Base-by-base conservation (phyloP, 768 basidiomycete genomes). In the Gloeopeniophorella convolvens region DNA sequence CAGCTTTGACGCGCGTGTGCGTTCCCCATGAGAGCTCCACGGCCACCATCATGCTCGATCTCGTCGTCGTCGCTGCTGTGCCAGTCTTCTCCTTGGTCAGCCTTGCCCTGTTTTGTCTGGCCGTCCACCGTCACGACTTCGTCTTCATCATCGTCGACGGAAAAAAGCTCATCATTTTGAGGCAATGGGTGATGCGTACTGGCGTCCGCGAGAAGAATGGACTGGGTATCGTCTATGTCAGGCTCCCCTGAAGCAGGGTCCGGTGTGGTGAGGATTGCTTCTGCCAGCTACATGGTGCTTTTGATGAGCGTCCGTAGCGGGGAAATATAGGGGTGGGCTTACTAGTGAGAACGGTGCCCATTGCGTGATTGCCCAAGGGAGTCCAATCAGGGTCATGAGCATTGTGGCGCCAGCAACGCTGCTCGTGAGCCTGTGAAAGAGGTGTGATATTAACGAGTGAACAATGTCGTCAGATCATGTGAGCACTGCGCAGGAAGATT, bases 311-410 rank as follows among this genome's bases (percentile, higher is more conserved):
- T 16, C 18, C 9, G 3, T 15, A 5, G 10, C 21, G 27, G n/a
- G 12, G 12, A 32, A 23, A 16, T 47, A 50, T 12, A n/a, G 13
- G 26, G 18, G 32, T 18, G 2, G 15, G 69, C 80, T 40, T 56
- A 94, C 90, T 61, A 98, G 66, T 0, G 91, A 82, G 67, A 90
- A 95, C 3, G 94, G 94, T 3, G 83, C 91, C 95, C 94, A 97
- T 66, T 86, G 85, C 0, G 84, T 79, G 44, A 97, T 75, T 5
- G 92, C 91, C 89, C 88, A 96, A n/a, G 88, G 85, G 59, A 96
- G 85, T 0, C 95, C 95, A 6, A 84, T 83, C 11, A 87, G 57
- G 7, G 83, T 77, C 43, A 96, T 79, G 52, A 97, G 74, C 11
- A 82, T 48, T 0, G 86, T 91, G 15, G 90, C 85, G 0, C 85